phyloP scores from a whole-genome alignment of 352 stramenopile genomes.

The Phytophthora foliorum region DNA sequence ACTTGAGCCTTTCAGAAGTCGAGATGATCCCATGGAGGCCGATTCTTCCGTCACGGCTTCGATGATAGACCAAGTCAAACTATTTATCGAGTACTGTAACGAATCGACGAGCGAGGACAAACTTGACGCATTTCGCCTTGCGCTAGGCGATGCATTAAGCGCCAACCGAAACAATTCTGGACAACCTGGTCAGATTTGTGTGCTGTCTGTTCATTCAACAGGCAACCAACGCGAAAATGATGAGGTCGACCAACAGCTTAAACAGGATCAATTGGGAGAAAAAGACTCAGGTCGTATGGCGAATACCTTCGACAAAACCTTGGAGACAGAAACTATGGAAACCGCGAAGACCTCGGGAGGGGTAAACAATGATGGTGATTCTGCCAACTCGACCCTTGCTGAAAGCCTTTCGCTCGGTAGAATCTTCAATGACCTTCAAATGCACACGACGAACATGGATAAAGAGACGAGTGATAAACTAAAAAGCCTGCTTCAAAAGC shows the following conservation, averaged over 20 bases:
- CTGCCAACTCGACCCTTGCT: not conserved
- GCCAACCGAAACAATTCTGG: not conserved
- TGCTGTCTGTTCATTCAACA: not conserved
- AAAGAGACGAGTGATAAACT: slow-evolving; percentile 39
- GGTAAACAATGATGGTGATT: not conserved
- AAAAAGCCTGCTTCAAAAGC: slow-evolving; percentile 30
- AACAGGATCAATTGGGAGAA: slow-evolving; percentile 8
- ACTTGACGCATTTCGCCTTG: slow-evolving; percentile 27
- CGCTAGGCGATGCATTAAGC: slow-evolving; percentile 27
- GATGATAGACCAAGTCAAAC: slow-evolving; percentile 23
- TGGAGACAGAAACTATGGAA: slow-evolving; percentile 1
- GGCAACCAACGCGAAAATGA: slow-evolving; percentile 38
- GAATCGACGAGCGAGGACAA: slow-evolving; percentile 27
- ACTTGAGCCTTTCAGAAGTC: slow-evolving; percentile 38
- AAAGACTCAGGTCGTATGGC: not conserved
- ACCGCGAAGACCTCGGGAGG: not conserved
- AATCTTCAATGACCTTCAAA: slow-evolving; percentile 42
- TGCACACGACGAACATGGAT: slow-evolving; percentile 37
- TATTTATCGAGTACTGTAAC: slow-evolving; percentile 23
- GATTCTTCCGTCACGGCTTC: not conserved
- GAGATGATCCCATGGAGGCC: not conserved
- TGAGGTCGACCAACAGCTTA: not conserved
- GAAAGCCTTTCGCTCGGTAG: slow-evolving; percentile 16
- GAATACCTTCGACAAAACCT: not conserved
- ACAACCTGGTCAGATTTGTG: not conserved